These are phyloP conservation scores for Simmondsia chinensis DNA, from an alignment of 148 eudicot species.

Conservation along the genomic window DNA sequence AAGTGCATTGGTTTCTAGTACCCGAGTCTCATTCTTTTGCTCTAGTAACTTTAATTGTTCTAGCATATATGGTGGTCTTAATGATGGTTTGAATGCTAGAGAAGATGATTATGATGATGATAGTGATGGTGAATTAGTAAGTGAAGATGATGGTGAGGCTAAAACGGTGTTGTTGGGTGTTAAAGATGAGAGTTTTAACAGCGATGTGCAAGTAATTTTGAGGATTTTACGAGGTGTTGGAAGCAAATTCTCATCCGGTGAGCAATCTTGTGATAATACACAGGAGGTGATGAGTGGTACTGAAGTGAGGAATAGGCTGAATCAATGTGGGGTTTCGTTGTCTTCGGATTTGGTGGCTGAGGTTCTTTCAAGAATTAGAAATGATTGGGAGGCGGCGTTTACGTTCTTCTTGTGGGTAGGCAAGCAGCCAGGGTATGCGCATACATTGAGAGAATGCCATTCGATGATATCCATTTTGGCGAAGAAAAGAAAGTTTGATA, in stretches of 20 bases:
- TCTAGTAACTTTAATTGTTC: slow-evolving; percentile 11
- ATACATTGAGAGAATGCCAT: slow-evolving; percentile 51
- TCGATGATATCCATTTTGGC: slow-evolving; percentile 74
- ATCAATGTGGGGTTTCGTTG: slow-evolving; percentile 38
- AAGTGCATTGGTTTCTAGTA: slow-evolving; percentile 4
- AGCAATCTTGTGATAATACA: background rate
- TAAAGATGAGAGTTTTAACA: slow-evolving; percentile 15
- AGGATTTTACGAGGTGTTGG: slow-evolving; percentile 20
- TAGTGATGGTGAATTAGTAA: slow-evolving; percentile 5
- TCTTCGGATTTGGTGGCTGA: slow-evolving; percentile 43
- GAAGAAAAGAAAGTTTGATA: slow-evolving; percentile 72
- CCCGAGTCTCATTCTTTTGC: slow-evolving; percentile 9
- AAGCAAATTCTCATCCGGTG: background rate
- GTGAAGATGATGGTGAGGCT: slow-evolving; percentile 15
- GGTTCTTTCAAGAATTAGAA: slow-evolving; percentile 50
- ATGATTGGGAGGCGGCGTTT: slow-evolving; percentile 77
- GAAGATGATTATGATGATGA: slow-evolving; percentile 6
- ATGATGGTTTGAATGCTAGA: background rate
- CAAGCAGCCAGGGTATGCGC: slow-evolving; percentile 48
- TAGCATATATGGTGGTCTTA: slow-evolving; percentile 1
- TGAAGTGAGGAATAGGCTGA: slow-evolving; percentile 40
- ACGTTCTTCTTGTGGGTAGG: slow-evolving; percentile 78
- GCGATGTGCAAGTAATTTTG: slow-evolving; percentile 33
- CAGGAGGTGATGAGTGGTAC: slow-evolving; percentile 10
- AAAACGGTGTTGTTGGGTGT: slow-evolving; percentile 8